A percentile compares a stretch with the other conserved stretches of the same genome.
These are phyloP conservation scores for Sequoia sempervirens DNA, from an alignment of 75 land plant species.

Conservation along the genomic window DNA sequence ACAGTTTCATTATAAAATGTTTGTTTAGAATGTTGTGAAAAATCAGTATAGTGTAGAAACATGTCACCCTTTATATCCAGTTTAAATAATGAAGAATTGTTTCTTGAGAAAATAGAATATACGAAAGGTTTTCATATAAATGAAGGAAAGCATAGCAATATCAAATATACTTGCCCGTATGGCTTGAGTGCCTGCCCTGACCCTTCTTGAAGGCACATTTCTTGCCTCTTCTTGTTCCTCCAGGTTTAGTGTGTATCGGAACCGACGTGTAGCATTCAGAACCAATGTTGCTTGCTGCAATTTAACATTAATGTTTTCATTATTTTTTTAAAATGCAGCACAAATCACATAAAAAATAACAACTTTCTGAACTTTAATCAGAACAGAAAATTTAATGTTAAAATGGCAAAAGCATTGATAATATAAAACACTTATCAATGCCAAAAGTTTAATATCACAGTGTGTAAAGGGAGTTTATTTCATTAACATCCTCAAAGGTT, in stretches of 20 bases:
- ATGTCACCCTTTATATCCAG: background rate
- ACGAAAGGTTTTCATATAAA: background rate
- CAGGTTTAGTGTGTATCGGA: slow-evolving; percentile 22
- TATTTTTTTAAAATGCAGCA: background rate
- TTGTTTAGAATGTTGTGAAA: background rate
- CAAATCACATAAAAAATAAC: background rate
- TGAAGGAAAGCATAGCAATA: background rate
- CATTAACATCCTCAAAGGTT: background rate
- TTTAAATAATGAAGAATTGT: background rate
- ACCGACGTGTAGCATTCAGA: slow-evolving; percentile 27
- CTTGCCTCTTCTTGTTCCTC: slow-evolving; percentile 1
- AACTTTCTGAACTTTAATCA: background rate
- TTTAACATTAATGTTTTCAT: background rate
- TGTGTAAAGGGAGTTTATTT: background rate
- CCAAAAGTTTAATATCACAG: background rate
- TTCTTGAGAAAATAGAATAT: background rate
- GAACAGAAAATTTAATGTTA: background rate
- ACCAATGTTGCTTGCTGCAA: slow-evolving; percentile 30
- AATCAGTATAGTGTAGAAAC: background rate
- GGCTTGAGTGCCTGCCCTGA: slow-evolving; percentile 7
- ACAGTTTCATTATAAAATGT: background rate
- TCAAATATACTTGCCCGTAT: slow-evolving; percentile 1
- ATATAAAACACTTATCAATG: background rate
- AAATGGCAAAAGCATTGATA: background rate
- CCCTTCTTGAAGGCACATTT: background rate